Evolutionary conservation across 108 stramenopile species (phyloP).

Genomic region (Schizochytrium sp.): DNA sequence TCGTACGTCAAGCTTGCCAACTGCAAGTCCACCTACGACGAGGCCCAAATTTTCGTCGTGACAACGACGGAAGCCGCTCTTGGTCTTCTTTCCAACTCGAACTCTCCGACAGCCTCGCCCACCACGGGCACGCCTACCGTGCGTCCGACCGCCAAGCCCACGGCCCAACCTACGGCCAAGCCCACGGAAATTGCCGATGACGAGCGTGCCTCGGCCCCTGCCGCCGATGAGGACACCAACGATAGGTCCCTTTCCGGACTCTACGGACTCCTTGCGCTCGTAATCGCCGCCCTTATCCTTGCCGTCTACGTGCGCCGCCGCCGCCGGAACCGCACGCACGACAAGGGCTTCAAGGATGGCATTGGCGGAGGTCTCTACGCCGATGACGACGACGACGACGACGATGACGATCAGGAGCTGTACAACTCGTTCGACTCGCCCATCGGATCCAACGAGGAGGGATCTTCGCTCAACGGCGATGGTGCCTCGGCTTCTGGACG

Average conservation of each 20-base stretch:
- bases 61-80: neutral
- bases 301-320: neutral
- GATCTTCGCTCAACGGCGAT: neutral
- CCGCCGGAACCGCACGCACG: neutral
- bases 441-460: neutral
- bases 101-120: neutral
- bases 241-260: neutral
- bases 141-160: neutral
- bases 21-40: neutral
- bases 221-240: neutral
- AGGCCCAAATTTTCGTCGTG: neutral
- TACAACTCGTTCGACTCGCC: slow-evolving; percentile 11
- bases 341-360: neutral
- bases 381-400: neutral
- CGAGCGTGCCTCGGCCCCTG: neutral
- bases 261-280: neutral
- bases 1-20: neutral
- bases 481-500: neutral
- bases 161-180: neutral
- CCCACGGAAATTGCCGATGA: neutral
- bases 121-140: neutral
- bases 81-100: neutral
- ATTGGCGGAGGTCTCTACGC: neutral
- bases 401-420: neutral
- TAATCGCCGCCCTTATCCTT: neutral